Percentiles rank a stretch among this genome's conserved stretches.
phyloP scores from a whole-genome alignment of 2,329 filamentous ascomycete species.

The Oidium heveae region DNA sequence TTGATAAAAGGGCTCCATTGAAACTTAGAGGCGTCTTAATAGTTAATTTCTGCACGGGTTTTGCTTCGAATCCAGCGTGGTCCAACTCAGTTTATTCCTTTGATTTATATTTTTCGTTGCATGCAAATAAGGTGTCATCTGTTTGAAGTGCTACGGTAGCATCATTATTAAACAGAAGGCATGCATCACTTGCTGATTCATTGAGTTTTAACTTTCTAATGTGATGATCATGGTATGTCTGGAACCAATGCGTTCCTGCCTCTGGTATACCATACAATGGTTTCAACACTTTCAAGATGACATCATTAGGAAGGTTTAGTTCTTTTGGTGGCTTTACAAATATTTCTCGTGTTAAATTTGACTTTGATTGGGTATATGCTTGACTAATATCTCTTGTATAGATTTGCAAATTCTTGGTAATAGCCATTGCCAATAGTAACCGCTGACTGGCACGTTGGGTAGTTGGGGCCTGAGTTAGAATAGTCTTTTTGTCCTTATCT shows the following conservation, averaged over 20 bases:
- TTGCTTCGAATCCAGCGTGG: background rate
- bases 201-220: background rate
- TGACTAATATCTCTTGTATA: background rate
- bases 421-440: background rate
- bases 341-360: background rate
- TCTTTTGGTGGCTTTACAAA: background rate
- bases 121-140: conserved; percentile 1
- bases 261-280: background rate
- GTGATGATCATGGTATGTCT: conserved; percentile 1
- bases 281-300: background rate
- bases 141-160: no score
- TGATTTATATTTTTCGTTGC: background rate
- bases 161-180: conserved; percentile 1
- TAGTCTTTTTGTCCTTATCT: background rate
- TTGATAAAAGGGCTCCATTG: background rate
- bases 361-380: background rate
- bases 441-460: background rate
- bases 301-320: background rate
- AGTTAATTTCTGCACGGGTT: background rate
- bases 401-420: background rate
- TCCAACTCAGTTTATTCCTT: background rate
- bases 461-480: background rate
- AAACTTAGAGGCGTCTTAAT: background rate
- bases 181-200: conserved; percentile 1
- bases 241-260: no score